Evolutionary conservation across 2,329 filamentous ascomycete species (phyloP).

Genomic region (Aspergillus pseudotamarii): DNA sequence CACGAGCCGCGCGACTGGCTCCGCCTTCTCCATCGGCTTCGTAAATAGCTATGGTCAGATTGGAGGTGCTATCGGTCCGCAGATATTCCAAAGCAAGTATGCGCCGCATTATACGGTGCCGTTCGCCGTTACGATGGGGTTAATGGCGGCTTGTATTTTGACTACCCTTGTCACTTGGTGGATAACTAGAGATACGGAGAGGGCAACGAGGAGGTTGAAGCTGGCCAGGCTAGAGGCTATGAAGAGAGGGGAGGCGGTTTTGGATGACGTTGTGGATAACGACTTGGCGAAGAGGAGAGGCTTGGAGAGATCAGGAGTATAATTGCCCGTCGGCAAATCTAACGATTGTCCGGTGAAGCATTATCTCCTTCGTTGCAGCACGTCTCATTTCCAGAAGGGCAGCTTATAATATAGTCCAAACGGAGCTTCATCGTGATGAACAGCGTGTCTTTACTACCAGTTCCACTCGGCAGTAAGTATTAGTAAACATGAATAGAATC

Average conservation of each 20-base stretch:
- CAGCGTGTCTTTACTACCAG: no score
- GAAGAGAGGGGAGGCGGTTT: slow-evolving; percentile 44
- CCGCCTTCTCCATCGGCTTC: slow-evolving; percentile 55
- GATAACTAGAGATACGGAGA: slow-evolving; percentile 49
- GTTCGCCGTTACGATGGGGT: slow-evolving; percentile 49
- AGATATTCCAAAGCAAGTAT: slow-evolving; percentile 50
- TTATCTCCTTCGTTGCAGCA: neutral
- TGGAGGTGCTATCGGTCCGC: slow-evolving; percentile 52
- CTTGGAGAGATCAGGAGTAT: neutral
- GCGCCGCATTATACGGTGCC: slow-evolving; percentile 50
- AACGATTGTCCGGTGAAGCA: neutral
- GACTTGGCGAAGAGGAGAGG: slow-evolving; percentile 30
- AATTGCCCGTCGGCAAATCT: neutral
- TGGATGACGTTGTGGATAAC: slow-evolving; percentile 49
- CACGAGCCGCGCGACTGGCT: slow-evolving; percentile 50
- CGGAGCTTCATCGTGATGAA: no score
- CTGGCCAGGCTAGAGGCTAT: slow-evolving; percentile 45
- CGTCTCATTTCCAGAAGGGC: neutral
- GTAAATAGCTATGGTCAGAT: slow-evolving; percentile 56
- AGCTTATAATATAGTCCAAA: no score
- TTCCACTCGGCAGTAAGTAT: no score
- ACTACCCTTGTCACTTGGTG: slow-evolving; percentile 50
- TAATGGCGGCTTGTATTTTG: slow-evolving; percentile 48
- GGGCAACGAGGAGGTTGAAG: slow-evolving; percentile 50
- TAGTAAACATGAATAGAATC: no score